Evolutionary conservation across 768 basidiomycete genomes (phyloP).

Genomic region (Phanerochaete carnosa): DNA sequence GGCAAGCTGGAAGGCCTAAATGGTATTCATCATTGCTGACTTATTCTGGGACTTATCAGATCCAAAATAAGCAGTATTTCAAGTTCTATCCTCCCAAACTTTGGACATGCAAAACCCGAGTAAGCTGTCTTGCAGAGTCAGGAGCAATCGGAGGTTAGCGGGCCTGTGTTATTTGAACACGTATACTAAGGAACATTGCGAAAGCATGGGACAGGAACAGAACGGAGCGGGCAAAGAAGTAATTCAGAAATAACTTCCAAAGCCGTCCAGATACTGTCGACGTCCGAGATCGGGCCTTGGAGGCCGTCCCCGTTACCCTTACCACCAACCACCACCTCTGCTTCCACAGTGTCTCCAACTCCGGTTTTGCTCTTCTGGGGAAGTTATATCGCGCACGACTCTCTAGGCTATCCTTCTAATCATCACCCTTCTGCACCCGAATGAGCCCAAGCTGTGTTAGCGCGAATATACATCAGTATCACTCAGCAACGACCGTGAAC

Average conservation of each 20-base stretch:
- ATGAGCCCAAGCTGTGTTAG: conserved; percentile 3
- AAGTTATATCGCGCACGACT: too few relatives aligned
- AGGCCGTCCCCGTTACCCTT: too few relatives aligned
- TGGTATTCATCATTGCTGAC: background rate
- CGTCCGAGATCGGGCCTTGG: too few relatives aligned
- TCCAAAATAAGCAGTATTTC: too few relatives aligned
- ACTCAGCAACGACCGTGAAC: conserved; percentile 8
- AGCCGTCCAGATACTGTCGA: too few relatives aligned
- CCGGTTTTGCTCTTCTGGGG: too few relatives aligned
- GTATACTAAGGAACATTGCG: background rate
- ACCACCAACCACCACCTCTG: too few relatives aligned
- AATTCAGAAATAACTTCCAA: background rate
- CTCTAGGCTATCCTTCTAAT: background rate
- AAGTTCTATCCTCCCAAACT: too few relatives aligned
- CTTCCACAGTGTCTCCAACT: too few relatives aligned
- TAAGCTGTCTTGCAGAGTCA: background rate
- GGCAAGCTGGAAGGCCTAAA: background rate
- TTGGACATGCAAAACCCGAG: background rate
- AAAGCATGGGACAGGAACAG: background rate
- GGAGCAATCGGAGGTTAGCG: background rate
- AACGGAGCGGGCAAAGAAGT: background rate
- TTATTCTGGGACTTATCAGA: background rate
- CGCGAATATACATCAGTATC: background rate
- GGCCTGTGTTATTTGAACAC: background rate
- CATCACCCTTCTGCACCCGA: background rate